Conservation (phyloP, 1,284 basidiomycete species). For the Ganoderma leucocontextum region DNA sequence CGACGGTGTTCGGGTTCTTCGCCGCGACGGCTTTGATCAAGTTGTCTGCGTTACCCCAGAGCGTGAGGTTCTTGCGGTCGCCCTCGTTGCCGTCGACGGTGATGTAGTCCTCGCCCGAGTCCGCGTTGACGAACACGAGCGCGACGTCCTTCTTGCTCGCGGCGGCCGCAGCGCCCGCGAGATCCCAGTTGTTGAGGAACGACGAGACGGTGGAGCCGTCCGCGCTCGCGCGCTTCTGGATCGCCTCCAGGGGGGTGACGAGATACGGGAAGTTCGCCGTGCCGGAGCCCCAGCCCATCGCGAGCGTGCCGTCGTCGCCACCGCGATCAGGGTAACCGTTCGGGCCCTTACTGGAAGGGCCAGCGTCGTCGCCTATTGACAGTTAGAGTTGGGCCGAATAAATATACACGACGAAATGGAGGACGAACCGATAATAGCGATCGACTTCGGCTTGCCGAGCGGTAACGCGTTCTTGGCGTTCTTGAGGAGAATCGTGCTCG, state of each 20-base stretch:
- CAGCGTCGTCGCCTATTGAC: constrained; percentile 59
- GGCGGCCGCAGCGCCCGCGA: constrained; percentile 55
- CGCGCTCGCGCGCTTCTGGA: constrained; percentile 66
- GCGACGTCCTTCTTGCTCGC: constrained; percentile 66
- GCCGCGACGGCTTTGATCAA: constrained; percentile 13
- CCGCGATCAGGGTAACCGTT: constrained; percentile 78
- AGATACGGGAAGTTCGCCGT: constrained; percentile 70
- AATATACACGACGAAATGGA: background rate
- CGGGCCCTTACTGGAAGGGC: constrained; percentile 72
- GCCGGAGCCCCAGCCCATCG: constrained; percentile 78
- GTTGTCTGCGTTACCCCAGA: constrained; percentile 38
- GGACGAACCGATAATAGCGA: constrained; percentile 62
- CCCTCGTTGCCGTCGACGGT: constrained; percentile 44
- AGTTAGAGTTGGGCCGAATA: background rate
- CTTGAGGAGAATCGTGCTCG: constrained; percentile 85
- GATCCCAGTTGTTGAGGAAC: constrained; percentile 74
- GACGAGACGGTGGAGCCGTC: constrained; percentile 62
- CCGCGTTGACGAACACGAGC: constrained; percentile 77
- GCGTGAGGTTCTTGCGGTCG: constrained; percentile 84
- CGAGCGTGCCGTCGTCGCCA: constrained; percentile 74
- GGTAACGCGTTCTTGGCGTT: constrained; percentile 76
- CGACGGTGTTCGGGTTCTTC: constrained; percentile 76
- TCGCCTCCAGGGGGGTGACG: constrained; percentile 73
- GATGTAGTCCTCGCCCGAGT: constrained; percentile 62
- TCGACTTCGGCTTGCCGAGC: constrained; percentile 61